phyloP scores from a whole-genome alignment of 1,139 yeast species.

The Yamadazyma jaroonii region DNA sequence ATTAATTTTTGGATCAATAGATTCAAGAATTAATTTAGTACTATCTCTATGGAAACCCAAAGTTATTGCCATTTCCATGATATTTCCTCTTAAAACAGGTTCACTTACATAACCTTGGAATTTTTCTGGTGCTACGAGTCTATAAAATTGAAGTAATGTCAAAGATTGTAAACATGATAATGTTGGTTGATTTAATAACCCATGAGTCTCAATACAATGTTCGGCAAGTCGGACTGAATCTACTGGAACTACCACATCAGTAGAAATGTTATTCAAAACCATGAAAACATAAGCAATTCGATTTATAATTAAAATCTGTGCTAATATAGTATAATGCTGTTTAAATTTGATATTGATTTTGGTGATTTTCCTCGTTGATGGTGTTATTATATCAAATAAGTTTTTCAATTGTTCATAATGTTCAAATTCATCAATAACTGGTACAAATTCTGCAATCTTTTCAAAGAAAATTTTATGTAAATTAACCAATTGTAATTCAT shows the following conservation, averaged over 20 bases:
- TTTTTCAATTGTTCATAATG: constrained; percentile 18
- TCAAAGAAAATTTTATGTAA: constrained; percentile 29
- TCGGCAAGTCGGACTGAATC: constrained; percentile 33
- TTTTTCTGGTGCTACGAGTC: constrained; percentile 29
- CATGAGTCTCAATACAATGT: constrained; percentile 33
- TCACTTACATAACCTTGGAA: constrained; percentile 20
- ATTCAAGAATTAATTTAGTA: constrained; percentile 22
- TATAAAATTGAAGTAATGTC: constrained; percentile 26
- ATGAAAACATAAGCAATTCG: constrained; percentile 24
- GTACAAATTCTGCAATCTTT: constrained; percentile 42
- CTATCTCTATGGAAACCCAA: constrained; percentile 55
- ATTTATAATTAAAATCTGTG: constrained; percentile 21
- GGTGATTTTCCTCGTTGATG: constrained; percentile 16
- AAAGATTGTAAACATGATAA: constrained; percentile 48
- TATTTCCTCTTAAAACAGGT: constrained; percentile 27
- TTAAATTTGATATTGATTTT: constrained; percentile 20
- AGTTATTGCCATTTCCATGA: constrained; percentile 48
- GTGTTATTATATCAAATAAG: constrained; percentile 12
- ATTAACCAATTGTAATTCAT: constrained; percentile 8
- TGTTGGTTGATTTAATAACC: constrained; percentile 38
- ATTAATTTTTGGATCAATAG: constrained; percentile 22
- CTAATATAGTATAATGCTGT: constrained; percentile 27
- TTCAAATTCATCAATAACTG: constrained; percentile 43
- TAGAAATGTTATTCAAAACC: constrained; percentile 18
- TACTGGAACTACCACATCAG: constrained; percentile 22